Base-by-base conservation (phyloP, 331 rosid genomes). In the Prunus yedoensis region DNA sequence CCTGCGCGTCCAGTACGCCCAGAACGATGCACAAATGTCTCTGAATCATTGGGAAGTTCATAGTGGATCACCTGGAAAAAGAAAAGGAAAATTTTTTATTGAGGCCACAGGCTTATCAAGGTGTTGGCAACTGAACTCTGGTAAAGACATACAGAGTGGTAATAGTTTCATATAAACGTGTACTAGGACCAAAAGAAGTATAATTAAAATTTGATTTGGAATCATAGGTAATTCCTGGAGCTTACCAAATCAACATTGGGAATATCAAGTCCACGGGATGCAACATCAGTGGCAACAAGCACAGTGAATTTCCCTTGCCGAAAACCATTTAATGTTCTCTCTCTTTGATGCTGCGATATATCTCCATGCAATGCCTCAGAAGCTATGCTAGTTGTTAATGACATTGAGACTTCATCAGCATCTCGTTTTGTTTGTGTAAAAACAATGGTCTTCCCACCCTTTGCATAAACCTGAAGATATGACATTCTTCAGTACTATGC, bases 1-100 rank as follows among this genome's bases (percentile, higher is more conserved):
- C 99, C 97, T 28, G 99, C 99, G 60, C 99, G 97, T 41, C 97
- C 99, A 46, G 99, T 95, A 73, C 99, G 97, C 46, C 99, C 99
- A 78, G 99, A 95, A 71, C 99, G 99, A 74, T 95, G 99, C 30
- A 95, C 97, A 66, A 95, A 95, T 63, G 99, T 95, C 85, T 95
- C 99, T 2, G 99, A 91, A 89, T 95, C 99, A 83, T 95, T 95
- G 83, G 99, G 99, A 83, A 95, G 97, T 73, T 95, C 99, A 59
- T 95, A 95, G 87, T 95, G 99, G 79, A 95, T 95, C 79, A 95
- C 16, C 99, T 95, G 84, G 73, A 79, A 78, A 53, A 47, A 69
- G 46, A 38, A 56, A 53, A 41, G 16, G 21, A 46, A 20, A 60
- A 4, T 9, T 17, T 3, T 0, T 41, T 45, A 73, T 41, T 59